These are phyloP conservation scores for Sphagnum contortum DNA, from an alignment of 225 moss, liverwort and hornwort genomes.

Conservation along the genomic window DNA sequence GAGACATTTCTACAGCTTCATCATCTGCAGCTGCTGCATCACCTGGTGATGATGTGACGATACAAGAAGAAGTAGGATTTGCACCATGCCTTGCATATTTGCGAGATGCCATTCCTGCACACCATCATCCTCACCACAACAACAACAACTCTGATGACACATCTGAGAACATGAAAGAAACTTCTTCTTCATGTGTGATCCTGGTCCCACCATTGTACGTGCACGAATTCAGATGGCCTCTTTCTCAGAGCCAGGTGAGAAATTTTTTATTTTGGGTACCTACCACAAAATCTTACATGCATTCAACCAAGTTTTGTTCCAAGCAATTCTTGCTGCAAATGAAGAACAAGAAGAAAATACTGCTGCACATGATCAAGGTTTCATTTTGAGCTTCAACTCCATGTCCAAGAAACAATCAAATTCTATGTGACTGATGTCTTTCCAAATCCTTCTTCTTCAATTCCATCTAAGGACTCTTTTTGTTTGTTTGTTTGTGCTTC, in stretches of 20 bases:
- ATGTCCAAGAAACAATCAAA: background rate
- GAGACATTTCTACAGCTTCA: slow-evolving; percentile 5
- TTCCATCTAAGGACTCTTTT: background rate
- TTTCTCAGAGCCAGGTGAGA: slow-evolving; percentile 59
- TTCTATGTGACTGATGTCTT: background rate
- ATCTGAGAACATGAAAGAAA: slow-evolving; percentile 4
- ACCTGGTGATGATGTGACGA: slow-evolving; percentile 5
- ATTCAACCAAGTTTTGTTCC: background rate
- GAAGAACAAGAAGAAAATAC: background rate
- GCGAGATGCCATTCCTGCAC: slow-evolving; percentile 36
- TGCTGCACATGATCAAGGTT: background rate
- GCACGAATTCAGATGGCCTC: slow-evolving; percentile 72
- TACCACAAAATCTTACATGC: background rate
- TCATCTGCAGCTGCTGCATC: slow-evolving; percentile 7
- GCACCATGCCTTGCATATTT: slow-evolving; percentile 33
- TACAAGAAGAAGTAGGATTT: slow-evolving; percentile 7
- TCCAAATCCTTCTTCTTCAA: background rate
- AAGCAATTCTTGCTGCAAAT: background rate
- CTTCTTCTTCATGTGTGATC: slow-evolving; percentile 31
- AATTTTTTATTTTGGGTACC: background rate
- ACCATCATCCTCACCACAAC: slow-evolving; percentile 10
- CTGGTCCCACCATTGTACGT: slow-evolving; percentile 42
- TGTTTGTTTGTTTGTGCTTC: background rate
- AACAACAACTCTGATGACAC: slow-evolving; percentile 10
- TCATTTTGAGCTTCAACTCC: background rate